These are phyloP conservation scores for Sclerotinia trifoliorum DNA, from an alignment of 2,329 filamentous ascomycete genomes.

Conservation along the genomic window DNA sequence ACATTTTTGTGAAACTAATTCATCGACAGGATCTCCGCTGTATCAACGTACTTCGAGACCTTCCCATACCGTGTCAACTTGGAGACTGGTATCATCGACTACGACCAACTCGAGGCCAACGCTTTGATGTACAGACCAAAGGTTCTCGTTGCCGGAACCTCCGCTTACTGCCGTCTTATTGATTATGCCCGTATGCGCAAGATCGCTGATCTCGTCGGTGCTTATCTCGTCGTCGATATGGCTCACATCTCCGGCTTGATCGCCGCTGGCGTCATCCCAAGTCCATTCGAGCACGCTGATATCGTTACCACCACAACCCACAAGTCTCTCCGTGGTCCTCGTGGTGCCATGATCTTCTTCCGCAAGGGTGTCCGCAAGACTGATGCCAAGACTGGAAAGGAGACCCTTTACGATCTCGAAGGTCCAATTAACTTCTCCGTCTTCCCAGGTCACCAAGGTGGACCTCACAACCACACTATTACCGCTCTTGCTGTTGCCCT, in stretches of 20 bases:
- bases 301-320: slow-evolving; percentile 98
- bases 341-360: slow-evolving; percentile 99
- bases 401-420: slow-evolving; percentile 90
- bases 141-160: slow-evolving; percentile 93
- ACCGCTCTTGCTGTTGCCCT: slow-evolving; percentile 92
- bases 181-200: slow-evolving; percentile 96
- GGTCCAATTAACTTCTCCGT: slow-evolving; percentile 97
- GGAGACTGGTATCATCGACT: slow-evolving; percentile 94
- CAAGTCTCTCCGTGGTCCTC: slow-evolving; percentile 96
- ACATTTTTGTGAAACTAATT: slow-evolving; percentile 25
- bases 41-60: slow-evolving; percentile 99
- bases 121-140: slow-evolving; percentile 92
- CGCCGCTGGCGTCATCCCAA: slow-evolving; percentile 87
- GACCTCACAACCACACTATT: slow-evolving; percentile 99
- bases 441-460: slow-evolving; percentile 98
- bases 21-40: slow-evolving; percentile 73
- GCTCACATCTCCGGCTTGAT: slow-evolving; percentile 97
- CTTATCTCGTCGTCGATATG: slow-evolving; percentile 97
- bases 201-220: slow-evolving; percentile 89
- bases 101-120: slow-evolving; percentile 86
- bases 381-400: slow-evolving; percentile 87
- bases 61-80: slow-evolving; percentile 91
- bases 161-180: slow-evolving; percentile 96
- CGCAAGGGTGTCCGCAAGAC: slow-evolving; percentile 91
- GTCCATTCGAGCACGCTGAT: slow-evolving; percentile 88